A percentile compares a stretch with the other conserved stretches of the same genome.
These are phyloP conservation scores for Novymonas esmeraldas DNA, from an alignment of 208 protist genomes.

Conservation along the genomic window DNA sequence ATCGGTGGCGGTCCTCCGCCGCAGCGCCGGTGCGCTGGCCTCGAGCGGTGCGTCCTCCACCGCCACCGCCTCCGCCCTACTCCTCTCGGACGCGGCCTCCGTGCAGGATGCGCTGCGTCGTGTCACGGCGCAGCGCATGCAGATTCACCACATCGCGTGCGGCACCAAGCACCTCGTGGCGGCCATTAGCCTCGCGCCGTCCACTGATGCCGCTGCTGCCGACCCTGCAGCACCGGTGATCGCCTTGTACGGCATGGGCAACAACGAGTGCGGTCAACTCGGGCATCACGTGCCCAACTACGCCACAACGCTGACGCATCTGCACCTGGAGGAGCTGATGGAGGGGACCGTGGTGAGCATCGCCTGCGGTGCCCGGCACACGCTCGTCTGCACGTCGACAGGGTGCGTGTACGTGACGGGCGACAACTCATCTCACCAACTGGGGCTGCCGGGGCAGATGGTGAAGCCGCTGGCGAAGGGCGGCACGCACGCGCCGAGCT, in stretches of 20 bases:
- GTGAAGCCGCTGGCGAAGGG: conserved; percentile 24
- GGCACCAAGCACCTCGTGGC: conserved; percentile 67
- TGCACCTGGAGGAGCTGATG: conserved; percentile 56
- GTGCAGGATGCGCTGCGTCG: conserved; percentile 19
- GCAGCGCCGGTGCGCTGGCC: not conserved
- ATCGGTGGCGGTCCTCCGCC: conserved; percentile 27
- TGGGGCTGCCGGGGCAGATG: conserved; percentile 48
- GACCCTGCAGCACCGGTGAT: not conserved
- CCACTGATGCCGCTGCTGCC: not conserved
- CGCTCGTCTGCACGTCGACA: conserved; percentile 51
- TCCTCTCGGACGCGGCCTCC: conserved; percentile 12
- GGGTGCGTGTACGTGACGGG: conserved; percentile 77
- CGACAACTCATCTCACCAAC: conserved; percentile 75
- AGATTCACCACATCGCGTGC: conserved; percentile 45
- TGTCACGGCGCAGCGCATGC: conserved; percentile 30
- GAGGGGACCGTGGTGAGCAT: conserved; percentile 49
- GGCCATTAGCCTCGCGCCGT: conserved; percentile 23
- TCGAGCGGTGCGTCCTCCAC: not conserved
- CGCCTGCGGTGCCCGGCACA: conserved; percentile 70
- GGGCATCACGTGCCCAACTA: conserved; percentile 67
- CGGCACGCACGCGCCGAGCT: conserved; percentile 31
- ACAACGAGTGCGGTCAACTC: conserved; percentile 77
- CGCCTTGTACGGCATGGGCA: conserved; percentile 69
- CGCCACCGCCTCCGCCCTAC: conserved; percentile 7
- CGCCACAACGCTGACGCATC: conserved; percentile 53